Percentiles rank a stretch among this genome's conserved stretches.
phyloP scores from a whole-genome alignment of 2,329 filamentous ascomycete genomes.

The Trichoderma polysporum region DNA sequence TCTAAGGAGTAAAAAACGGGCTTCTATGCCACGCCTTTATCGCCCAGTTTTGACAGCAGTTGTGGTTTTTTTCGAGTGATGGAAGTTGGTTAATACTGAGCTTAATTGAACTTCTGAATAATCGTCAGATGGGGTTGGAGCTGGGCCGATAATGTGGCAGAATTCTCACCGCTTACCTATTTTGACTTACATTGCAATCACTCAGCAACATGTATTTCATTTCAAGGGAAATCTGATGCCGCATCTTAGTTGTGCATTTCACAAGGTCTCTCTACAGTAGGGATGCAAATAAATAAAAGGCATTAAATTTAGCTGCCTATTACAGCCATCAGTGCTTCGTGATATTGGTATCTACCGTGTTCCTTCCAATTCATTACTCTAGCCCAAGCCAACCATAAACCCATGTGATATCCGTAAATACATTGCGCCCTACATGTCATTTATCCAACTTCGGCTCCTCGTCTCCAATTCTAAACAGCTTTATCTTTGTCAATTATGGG shows the following conservation, averaged over 20 bases:
- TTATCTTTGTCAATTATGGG: neutral
- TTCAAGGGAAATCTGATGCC: no score
- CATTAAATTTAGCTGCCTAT: neutral
- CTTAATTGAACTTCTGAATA: conserved; percentile 5
- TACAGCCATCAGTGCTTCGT: conserved; percentile 4
- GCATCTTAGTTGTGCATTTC: no score
- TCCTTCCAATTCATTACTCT: conserved; percentile 11
- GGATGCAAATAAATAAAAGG: neutral
- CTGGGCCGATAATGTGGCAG: conserved; percentile 2
- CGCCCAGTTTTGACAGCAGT: neutral
- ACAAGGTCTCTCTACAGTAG: neutral
- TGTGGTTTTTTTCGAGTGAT: neutral
- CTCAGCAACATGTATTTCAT: neutral
- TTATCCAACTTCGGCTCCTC: neutral
- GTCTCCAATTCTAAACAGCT: neutral
- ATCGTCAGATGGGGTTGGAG: conserved; percentile 14
- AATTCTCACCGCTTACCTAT: conserved; percentile 23
- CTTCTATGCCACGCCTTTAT: neutral
- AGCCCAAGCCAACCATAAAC: neutral
- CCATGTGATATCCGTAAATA: conserved; percentile 15
- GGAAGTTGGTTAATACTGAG: neutral
- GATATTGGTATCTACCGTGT: conserved; percentile 4
- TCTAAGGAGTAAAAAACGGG: no score
- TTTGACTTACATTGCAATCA: conserved; percentile 2
- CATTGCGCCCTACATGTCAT: conserved; percentile 3